Percentiles rank a stretch among this genome's conserved stretches.
Evolutionary conservation across 495 filamentous ascomycete species (phyloP).

Genomic region (Hypoxylon cercidicola): DNA sequence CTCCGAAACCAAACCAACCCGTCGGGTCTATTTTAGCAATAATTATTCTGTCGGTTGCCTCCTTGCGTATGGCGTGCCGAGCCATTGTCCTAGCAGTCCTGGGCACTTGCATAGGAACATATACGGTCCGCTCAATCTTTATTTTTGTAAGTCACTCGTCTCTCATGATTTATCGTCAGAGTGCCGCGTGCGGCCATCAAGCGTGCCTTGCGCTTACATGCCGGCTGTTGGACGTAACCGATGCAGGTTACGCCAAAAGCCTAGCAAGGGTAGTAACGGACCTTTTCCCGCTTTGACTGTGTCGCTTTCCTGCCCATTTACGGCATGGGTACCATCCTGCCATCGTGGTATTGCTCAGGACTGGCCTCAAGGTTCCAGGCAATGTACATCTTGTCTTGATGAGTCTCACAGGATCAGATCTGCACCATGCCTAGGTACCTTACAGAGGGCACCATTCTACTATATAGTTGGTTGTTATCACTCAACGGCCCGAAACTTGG

Average conservation of each 20-base stretch:
- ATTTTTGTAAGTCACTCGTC: too few species aligned
- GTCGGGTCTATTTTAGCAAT: constrained; percentile 26
- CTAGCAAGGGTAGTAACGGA: constrained; percentile 29
- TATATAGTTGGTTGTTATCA: constrained; percentile 1
- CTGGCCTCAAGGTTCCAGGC: constrained; percentile 20
- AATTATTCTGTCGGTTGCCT: constrained; percentile 10
- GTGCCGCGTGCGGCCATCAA: constrained; percentile 20
- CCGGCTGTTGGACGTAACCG: constrained; percentile 33
- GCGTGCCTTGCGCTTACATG: constrained; percentile 38
- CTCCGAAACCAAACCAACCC: constrained; percentile 19
- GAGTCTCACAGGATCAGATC: constrained; percentile 16
- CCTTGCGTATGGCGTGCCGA: constrained; percentile 20
- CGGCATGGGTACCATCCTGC: constrained; percentile 30
- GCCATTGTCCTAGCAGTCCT: constrained; percentile 1
- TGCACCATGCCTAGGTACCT: constrained; percentile 8
- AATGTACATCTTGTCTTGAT: constrained; percentile 9
- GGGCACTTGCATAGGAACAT: neutral
- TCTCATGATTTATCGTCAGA: constrained; percentile 9
- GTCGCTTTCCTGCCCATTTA: constrained; percentile 21
- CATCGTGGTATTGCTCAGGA: constrained; percentile 26
- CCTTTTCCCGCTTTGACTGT: constrained; percentile 42
- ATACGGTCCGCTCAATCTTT: constrained; percentile 17
- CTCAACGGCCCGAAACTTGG: constrained; percentile 20
- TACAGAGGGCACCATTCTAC: constrained; percentile 6
- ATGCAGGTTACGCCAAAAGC: constrained; percentile 25